Evolutionary conservation across 148 eudicot genomes (phyloP).

Genomic region (Suaeda aralocaspica): DNA sequence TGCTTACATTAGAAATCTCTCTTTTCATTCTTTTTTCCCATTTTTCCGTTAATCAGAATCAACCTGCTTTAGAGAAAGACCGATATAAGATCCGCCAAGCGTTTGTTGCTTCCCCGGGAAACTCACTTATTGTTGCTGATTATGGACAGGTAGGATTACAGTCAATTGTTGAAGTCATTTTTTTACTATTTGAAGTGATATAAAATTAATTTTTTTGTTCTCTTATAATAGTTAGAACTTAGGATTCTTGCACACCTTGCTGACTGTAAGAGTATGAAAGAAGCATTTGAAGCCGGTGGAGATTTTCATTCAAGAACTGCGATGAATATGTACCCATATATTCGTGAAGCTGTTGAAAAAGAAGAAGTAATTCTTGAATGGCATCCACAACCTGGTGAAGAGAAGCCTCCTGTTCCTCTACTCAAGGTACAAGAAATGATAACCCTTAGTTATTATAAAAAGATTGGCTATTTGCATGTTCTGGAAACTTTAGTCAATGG

Average conservation of each 20-base stretch:
- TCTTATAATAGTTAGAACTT: constrained; percentile 66
- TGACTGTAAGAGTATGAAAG: constrained; percentile 94
- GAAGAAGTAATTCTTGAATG: constrained; percentile 85
- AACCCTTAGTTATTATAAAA: not conserved
- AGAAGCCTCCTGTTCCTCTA: constrained; percentile 91
- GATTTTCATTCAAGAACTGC: constrained; percentile 99
- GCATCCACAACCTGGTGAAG: constrained; percentile 93
- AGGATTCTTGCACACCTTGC: constrained; percentile 99
- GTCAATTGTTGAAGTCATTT: not conserved
- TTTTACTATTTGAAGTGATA: not conserved
- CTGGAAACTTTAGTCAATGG: not conserved
- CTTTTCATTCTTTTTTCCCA: no score
- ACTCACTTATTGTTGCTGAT: constrained; percentile 94
- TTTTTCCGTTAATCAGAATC: constrained; percentile 59
- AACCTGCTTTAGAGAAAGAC: constrained; percentile 98
- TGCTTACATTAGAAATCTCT: no score
- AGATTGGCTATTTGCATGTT: not conserved
- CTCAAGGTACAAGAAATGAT: constrained; percentile 71
- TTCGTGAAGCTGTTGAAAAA: constrained; percentile 71
- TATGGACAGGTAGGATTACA: constrained; percentile 76
- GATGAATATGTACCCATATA: constrained; percentile 98
- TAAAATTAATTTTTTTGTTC: not conserved
- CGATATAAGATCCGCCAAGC: constrained; percentile 97
- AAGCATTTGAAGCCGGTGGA: constrained; percentile 94
- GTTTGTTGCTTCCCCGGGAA: constrained; percentile 87